A percentile compares a stretch with the other conserved stretches of the same genome.
These are phyloP conservation scores for Aspergillus piperis DNA, from an alignment of 2,329 filamentous ascomycete species.

Conservation along the genomic window DNA sequence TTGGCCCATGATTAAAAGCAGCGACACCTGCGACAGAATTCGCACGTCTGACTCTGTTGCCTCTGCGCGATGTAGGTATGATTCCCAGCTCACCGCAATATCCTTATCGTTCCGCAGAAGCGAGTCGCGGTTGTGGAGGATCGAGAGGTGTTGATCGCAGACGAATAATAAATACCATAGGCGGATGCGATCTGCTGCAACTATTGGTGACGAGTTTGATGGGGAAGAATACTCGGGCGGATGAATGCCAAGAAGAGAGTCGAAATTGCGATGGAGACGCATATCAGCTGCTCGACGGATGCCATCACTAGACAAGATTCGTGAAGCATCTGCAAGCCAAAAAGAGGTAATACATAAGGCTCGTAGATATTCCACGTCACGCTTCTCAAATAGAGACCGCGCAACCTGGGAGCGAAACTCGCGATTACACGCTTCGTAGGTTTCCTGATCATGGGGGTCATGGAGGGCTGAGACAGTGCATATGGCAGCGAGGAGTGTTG, in stretches of 20 bases:
- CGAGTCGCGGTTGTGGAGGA: too few relatives aligned
- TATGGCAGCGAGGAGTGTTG: too few relatives aligned
- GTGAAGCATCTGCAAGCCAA: slow-evolving; percentile 33
- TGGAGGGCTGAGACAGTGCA: slow-evolving; percentile 44
- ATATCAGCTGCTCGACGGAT: slow-evolving; percentile 34
- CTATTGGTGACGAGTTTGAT: slow-evolving; percentile 13
- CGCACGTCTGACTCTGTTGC: slow-evolving; percentile 37
- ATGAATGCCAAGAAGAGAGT: slow-evolving; percentile 24
- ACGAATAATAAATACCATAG: too few relatives aligned
- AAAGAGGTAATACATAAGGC: too few relatives aligned
- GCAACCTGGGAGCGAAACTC: slow-evolving; percentile 51
- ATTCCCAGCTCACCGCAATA: too few relatives aligned
- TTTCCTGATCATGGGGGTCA: slow-evolving; percentile 32
- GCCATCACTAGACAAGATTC: slow-evolving; percentile 37
- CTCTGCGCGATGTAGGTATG: slow-evolving; percentile 24
- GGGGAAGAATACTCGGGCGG: slow-evolving; percentile 8
- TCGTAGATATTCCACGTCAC: slow-evolving; percentile 32
- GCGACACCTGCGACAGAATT: slow-evolving; percentile 37
- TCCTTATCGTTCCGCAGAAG: too few relatives aligned
- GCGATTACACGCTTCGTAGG: slow-evolving; percentile 44
- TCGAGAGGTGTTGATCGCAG: too few relatives aligned
- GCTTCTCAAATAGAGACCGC: slow-evolving; percentile 50
- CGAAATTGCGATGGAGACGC: slow-evolving; percentile 43
- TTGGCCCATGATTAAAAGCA: slow-evolving; percentile 40
- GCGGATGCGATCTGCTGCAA: too few relatives aligned